Evolutionary conservation across 2,329 filamentous ascomycete species (phyloP), one percentile per base, ranked within the genome.

Genomic region (Stagonosporopsis vannaccii): DNA sequence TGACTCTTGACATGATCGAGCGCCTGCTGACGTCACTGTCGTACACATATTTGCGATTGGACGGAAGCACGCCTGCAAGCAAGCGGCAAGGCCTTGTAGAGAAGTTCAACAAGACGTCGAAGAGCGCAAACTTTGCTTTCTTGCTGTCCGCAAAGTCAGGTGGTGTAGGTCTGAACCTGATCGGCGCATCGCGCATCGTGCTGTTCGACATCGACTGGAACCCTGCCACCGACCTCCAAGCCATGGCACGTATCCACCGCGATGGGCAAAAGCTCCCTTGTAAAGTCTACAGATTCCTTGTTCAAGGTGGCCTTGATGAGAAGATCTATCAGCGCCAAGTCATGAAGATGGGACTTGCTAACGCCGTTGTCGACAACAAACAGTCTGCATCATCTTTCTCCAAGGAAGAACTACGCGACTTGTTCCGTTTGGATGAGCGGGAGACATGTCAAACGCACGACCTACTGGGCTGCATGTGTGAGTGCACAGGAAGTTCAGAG

Each of bases 191-290:
- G 28, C 83, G 89, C 20, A 82, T 91, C 2, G 78, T 91, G 5
- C 83, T 91, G 1, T 91, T 90, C 64, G 89, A 91, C 63, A 84
- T 89, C 8, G 89, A 91, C 74, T 91, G 89, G 89, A 91, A 91
- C 65, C 89, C 89, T 1, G 87, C 87, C 0, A 89, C 86, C 0
- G 89, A 91, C 65, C 77, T 89, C 19, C 89, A 91, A 71, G 88
- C 89, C 7, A 90, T 91, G 87, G 89, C 88, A 12, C 85, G 89
- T 13, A 88, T 91, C 42, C 88, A 91, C 69, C 83, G 89, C 44
- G 87, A 90, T 63, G 89, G 89, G 0, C 89, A 91, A 69, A 89
- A 87, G 70, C 77, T 80, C 11, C 84, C 84, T 3, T 89, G 88
- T 59, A 85, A 84, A 51, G 90, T 91, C 56, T 91, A 91, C 66